A percentile compares a stretch with the other conserved stretches of the same genome.
Evolutionary conservation across 164 flowering plant genomes (phyloP).

Genomic region (Liriodendron chinense): DNA sequence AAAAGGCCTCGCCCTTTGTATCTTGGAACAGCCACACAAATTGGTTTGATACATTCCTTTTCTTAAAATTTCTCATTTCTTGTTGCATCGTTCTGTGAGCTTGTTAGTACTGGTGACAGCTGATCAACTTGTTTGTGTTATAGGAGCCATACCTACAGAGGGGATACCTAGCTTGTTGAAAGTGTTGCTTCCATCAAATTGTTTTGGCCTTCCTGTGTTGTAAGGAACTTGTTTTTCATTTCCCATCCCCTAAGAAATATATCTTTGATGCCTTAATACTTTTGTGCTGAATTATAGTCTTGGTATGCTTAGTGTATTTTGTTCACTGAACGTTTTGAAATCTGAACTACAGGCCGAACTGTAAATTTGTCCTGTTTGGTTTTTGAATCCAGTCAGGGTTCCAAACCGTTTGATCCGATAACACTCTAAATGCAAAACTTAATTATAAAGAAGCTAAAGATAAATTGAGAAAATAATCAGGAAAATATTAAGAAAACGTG

Average conservation of each 20-base stretch:
- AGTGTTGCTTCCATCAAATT: slow-evolving; percentile 81
- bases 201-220: slow-evolving; percentile 78
- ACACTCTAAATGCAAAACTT: too few relatives aligned
- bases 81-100: neutral
- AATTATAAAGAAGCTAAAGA: too few relatives aligned
- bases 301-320: too few relatives aligned
- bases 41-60: slow-evolving; percentile 42
- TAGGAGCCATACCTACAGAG: slow-evolving; percentile 94
- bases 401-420: too few relatives aligned
- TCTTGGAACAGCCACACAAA: slow-evolving; percentile 94
- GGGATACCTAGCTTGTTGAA: slow-evolving; percentile 93
- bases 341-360: too few relatives aligned
- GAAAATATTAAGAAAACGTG: too few relatives aligned
- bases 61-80: neutral
- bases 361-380: too few relatives aligned
- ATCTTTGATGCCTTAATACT: neutral
- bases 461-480: too few relatives aligned
- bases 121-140: slow-evolving; percentile 7
- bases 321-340: too few relatives aligned
- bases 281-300: neutral
- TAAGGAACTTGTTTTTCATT: slow-evolving; percentile 34
- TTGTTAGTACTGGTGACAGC: slow-evolving; percentile 5
- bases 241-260: neutral
- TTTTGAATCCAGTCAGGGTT: too few relatives aligned
- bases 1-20: slow-evolving; percentile 82